Evolutionary conservation across 2,329 filamentous ascomycete genomes (phyloP).

Genomic region (Diaporthe ampelina): DNA sequence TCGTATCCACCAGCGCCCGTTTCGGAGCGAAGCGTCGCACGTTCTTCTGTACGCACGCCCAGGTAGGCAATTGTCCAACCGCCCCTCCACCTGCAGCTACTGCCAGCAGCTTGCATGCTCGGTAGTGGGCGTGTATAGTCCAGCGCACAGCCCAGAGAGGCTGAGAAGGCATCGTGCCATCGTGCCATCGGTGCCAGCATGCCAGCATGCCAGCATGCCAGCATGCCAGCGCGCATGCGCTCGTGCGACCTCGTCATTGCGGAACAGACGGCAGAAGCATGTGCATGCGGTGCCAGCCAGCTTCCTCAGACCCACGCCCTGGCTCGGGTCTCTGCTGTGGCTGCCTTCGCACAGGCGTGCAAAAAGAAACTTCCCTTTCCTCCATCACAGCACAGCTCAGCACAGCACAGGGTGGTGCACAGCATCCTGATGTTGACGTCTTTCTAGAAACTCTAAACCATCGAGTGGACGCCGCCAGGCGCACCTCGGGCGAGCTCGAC

Average conservation of each 20-base stretch:
- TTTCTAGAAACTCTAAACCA: slow-evolving; percentile 22
- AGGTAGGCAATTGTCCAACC: background rate
- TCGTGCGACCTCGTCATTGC: slow-evolving; percentile 29
- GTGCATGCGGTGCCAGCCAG: slow-evolving; percentile 19
- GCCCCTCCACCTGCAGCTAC: slow-evolving; percentile 3
- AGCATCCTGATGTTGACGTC: slow-evolving; percentile 8
- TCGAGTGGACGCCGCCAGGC: slow-evolving; percentile 19
- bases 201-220: slow-evolving; percentile 13
- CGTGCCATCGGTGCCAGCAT: background rate
- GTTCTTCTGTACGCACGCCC: slow-evolving; percentile 6
- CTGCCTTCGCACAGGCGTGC: slow-evolving; percentile 26
- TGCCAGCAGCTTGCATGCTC: background rate
- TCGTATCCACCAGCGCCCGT: slow-evolving; percentile 27
- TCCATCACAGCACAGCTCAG: slow-evolving; percentile 6
- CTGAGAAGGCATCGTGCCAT: slow-evolving; percentile 8
- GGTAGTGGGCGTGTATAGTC: background rate
- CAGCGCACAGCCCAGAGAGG: slow-evolving; percentile 21
- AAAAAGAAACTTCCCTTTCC: slow-evolving; percentile 31
- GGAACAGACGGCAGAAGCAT: slow-evolving; percentile 25
- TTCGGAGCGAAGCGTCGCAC: slow-evolving; percentile 31
- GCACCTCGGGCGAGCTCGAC: slow-evolving; percentile 22
- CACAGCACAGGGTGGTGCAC: slow-evolving; percentile 6
- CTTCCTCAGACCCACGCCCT: slow-evolving; percentile 10
- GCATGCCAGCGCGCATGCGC: slow-evolving; percentile 28
- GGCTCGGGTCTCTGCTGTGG: slow-evolving; percentile 1